phyloP scores from a whole-genome alignment of 306 rosid genomes.

The Prunus kanzakura region DNA sequence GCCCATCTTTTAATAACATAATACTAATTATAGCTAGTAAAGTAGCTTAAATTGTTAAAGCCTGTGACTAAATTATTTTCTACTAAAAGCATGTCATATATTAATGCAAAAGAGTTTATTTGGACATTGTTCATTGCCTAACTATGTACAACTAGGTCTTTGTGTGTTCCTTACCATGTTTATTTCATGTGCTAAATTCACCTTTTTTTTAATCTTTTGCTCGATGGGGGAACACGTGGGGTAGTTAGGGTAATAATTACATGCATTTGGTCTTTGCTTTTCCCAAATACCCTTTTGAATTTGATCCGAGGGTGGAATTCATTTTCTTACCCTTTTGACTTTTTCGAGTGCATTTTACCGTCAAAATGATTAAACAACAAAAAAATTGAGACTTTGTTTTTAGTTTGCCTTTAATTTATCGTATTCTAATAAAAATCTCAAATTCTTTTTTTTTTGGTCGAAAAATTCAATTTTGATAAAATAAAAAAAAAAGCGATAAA shows the following conservation, averaged over 20 bases:
- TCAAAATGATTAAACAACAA: too few relatives aligned
- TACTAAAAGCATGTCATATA: neutral
- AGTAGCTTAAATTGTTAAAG: neutral
- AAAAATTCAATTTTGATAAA: too few relatives aligned
- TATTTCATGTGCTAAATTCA: neutral
- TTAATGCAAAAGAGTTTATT: neutral
- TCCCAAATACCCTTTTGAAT: neutral
- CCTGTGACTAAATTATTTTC: neutral
- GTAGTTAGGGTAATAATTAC: neutral
- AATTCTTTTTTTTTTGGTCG: too few relatives aligned
- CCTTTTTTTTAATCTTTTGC: neutral
- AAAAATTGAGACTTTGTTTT: too few relatives aligned
- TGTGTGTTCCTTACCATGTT: neutral
- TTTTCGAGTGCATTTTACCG: neutral
- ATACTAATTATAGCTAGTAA: neutral
- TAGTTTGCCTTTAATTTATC: too few relatives aligned
- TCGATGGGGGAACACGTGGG: neutral
- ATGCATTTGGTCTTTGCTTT: neutral
- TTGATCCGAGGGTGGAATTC: neutral
- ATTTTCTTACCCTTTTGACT: neutral
- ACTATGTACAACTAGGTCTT: neutral
- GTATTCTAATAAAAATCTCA: too few relatives aligned
- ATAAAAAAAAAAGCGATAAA: too few relatives aligned
- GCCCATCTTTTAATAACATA: neutral
- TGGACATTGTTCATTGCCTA: neutral